A percentile compares a stretch with the other conserved stretches of the same genome.
Conservation (phyloP, 202 grass and related monocot genomes). For the Setaria viridis region DNA sequence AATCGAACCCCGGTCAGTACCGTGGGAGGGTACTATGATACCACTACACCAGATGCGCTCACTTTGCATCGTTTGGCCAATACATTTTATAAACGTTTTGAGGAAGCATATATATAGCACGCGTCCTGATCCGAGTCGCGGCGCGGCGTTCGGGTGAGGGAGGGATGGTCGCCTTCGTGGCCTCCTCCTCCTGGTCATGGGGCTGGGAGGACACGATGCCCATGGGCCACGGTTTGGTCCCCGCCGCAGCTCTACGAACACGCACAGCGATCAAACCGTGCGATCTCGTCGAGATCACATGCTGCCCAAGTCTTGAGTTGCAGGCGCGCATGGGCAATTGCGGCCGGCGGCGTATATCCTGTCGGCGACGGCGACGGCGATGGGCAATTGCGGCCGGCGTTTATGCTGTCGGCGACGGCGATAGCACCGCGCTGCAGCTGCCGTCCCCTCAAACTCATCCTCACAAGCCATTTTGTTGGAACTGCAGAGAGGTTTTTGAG, state of each 20-base stretch:
- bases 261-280: background rate
- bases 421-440: background rate
- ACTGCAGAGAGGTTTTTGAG: background rate
- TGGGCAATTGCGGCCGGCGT: no score
- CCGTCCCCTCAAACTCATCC: background rate
- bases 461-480: background rate
- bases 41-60: slow-evolving; percentile 77
- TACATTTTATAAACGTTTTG: no score
- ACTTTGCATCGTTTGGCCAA: no score
- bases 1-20: slow-evolving; percentile 64
- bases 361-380: no score
- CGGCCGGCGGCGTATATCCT: slow-evolving; percentile 8
- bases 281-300: background rate
- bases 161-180: no score
- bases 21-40: slow-evolving; percentile 86
- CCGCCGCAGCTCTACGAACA: no score
- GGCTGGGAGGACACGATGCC: no score
- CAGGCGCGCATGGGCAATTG: slow-evolving; percentile 29
- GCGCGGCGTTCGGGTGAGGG: no score
- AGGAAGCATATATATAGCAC: no score
- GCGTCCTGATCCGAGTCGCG: no score
- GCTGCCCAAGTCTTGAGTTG: background rate
- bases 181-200: no score
- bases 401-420: background rate
- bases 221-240: no score